Conservation (phyloP, 1,139 yeast species). For the Saccharomycopsis crataegensis region DNA sequence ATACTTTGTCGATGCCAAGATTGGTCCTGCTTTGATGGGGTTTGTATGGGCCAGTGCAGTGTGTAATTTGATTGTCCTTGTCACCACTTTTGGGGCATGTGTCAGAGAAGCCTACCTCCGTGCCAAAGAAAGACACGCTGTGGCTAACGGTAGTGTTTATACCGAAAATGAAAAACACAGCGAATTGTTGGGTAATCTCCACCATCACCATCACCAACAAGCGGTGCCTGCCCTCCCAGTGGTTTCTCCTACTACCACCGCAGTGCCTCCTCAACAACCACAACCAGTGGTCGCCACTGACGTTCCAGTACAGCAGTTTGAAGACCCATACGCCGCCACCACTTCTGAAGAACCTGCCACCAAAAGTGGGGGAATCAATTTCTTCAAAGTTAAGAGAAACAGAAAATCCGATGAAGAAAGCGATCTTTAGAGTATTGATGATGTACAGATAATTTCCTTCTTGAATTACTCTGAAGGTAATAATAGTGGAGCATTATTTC, state of each 20-base stretch:
- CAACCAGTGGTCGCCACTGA: conserved; percentile 15
- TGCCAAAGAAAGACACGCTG: conserved; percentile 25
- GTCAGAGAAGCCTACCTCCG: conserved; percentile 33
- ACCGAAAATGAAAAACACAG: conserved; percentile 16
- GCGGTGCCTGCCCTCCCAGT: neutral
- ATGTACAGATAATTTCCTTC: no score
- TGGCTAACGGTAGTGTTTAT: conserved; percentile 19
- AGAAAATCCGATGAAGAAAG: conserved; percentile 52
- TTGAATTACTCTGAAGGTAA: no score
- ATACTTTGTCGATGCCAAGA: conserved; percentile 45
- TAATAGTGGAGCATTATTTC: no score
- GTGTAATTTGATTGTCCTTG: conserved; percentile 42
- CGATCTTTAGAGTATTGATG: no score
- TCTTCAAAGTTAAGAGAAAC: conserved; percentile 65
- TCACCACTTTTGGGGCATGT: conserved; percentile 48
- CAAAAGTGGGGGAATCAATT: conserved; percentile 53
- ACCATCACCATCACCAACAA: conserved; percentile 3
- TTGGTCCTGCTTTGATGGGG: conserved; percentile 56
- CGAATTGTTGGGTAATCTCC: conserved; percentile 12
- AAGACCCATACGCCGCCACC: conserved; percentile 22
- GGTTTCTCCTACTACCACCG: conserved; percentile 17
- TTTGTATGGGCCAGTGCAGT: conserved; percentile 66
- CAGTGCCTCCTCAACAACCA: conserved; percentile 7
- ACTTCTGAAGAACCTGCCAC: conserved; percentile 21
- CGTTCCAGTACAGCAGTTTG: neutral